phyloP scores from a whole-genome alignment of 148 eudicot species.

The Linanthus parryae region DNA sequence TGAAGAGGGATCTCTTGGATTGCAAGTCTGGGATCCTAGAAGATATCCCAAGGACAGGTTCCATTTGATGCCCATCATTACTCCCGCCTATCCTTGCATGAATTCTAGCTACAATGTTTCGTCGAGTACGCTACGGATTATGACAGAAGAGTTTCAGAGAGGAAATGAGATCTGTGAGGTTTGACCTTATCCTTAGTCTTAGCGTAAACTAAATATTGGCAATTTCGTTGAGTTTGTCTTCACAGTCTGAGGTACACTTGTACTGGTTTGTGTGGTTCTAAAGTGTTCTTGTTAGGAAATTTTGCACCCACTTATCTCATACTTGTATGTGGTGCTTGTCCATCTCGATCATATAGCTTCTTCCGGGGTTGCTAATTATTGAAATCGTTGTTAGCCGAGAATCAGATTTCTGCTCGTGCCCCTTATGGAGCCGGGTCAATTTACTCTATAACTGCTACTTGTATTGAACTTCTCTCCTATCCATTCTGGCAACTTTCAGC shows the following conservation, averaged over 20 bases:
- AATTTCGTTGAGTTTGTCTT: not conserved
- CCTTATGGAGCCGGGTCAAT: too few species aligned
- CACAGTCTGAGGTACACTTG: not conserved
- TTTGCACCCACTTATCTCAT: not conserved
- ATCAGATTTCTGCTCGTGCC: too few species aligned
- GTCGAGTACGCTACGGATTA: slow-evolving; percentile 58
- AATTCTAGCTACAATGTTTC: slow-evolving; percentile 89
- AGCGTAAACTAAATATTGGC: not conserved
- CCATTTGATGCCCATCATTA: slow-evolving; percentile 80
- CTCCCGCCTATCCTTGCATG: slow-evolving; percentile 88
- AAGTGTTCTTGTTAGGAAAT: too few species aligned
- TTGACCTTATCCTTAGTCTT: slow-evolving; percentile 6
- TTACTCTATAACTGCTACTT: too few species aligned
- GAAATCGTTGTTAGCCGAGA: too few species aligned
- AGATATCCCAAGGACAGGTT: slow-evolving; percentile 47
- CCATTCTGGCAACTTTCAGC: too few species aligned
- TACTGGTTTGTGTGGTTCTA: too few species aligned
- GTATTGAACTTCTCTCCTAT: too few species aligned
- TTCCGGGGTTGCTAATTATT: not conserved
- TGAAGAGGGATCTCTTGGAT: slow-evolving; percentile 57
- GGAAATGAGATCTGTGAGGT: slow-evolving; percentile 78
- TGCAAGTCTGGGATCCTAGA: slow-evolving; percentile 77
- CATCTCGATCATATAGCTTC: not conserved
- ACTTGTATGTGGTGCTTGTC: not conserved
- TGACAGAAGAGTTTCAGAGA: slow-evolving; percentile 66